Evolutionary conservation across 768 basidiomycete species (phyloP).

Genomic region (Solioccasus polychromus): DNA sequence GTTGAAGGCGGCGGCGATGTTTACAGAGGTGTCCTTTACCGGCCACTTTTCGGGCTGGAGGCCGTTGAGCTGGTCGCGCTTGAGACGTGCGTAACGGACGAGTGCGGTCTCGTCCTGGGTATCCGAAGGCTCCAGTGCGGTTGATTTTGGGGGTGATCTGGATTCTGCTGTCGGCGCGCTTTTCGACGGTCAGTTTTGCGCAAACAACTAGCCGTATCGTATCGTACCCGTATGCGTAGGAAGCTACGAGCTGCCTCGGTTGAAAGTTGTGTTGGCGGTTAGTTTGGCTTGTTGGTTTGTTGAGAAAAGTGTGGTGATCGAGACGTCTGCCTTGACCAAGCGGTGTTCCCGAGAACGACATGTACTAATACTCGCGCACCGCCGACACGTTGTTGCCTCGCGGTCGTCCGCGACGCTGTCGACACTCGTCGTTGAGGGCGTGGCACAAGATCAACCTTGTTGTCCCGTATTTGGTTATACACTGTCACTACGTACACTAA

Average conservation of each 20-base stretch:
- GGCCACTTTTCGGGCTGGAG: conserved; percentile 65
- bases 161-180: conserved; percentile 56
- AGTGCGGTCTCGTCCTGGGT: conserved; percentile 45
- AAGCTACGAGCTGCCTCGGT: conserved; percentile 34
- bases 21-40: conserved; percentile 82
- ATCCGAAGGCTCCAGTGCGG: conserved; percentile 40
- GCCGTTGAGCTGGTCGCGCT: conserved; percentile 37
- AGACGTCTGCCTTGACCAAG: conserved; percentile 84
- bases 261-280: conserved; percentile 27
- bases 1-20: conserved; percentile 78
- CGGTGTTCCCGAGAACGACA: conserved; percentile 86
- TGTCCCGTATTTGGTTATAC: conserved; percentile 24
- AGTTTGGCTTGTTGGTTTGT: conserved; percentile 43
- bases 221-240: conserved; percentile 70
- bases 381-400: conserved; percentile 19
- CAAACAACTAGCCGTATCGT: conserved; percentile 7
- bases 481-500: conserved; percentile 26
- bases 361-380: conserved; percentile 38
- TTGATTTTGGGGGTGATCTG: conserved; percentile 58
- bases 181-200: conserved; percentile 16
- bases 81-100: conserved; percentile 46
- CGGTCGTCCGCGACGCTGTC: conserved; percentile 3
- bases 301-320: conserved; percentile 76
- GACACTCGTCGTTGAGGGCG: conserved; percentile 13
- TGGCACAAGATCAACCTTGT: conserved; percentile 19